Conservation (phyloP, 2,329 filamentous ascomycete genomes). For the Pyricularia pennisetigena region DNA sequence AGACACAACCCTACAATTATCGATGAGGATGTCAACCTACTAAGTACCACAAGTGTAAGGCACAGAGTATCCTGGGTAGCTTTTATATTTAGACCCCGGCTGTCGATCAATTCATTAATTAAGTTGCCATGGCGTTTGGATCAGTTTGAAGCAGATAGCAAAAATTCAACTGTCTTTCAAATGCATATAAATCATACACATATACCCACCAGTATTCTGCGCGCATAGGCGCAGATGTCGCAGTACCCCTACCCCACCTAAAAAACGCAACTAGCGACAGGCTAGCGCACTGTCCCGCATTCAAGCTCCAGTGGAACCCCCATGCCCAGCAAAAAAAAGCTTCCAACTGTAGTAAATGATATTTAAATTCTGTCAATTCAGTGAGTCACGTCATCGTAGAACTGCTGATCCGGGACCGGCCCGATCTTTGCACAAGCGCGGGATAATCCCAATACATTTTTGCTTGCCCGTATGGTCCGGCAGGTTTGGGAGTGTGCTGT, state of each 20-base stretch:
- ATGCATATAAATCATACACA: background rate
- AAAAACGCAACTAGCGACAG: background rate
- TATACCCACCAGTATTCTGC: no score
- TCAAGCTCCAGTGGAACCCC: background rate
- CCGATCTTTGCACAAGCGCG: background rate
- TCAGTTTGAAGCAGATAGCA: background rate
- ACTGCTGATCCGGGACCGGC: constrained; percentile 8
- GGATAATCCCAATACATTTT: background rate
- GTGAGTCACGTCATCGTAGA: constrained; percentile 12
- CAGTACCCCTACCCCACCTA: background rate
- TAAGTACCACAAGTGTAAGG: background rate
- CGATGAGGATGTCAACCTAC: background rate
- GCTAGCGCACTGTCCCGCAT: background rate
- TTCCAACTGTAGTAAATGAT: background rate
- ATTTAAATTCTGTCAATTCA: constrained; percentile 8
- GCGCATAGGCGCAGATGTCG: no score
- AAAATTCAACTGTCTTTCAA: background rate
- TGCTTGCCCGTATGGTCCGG: background rate
- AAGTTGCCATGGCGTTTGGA: no score
- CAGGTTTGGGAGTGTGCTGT: background rate
- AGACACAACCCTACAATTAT: background rate
- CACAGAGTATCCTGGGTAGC: background rate
- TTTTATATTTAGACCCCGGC: no score
- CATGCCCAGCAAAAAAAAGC: background rate
- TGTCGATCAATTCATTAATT: no score